Base-by-base conservation (phyloP, 2,329 filamentous ascomycete species). In the Paraphaeosphaeria sporulosa region DNA sequence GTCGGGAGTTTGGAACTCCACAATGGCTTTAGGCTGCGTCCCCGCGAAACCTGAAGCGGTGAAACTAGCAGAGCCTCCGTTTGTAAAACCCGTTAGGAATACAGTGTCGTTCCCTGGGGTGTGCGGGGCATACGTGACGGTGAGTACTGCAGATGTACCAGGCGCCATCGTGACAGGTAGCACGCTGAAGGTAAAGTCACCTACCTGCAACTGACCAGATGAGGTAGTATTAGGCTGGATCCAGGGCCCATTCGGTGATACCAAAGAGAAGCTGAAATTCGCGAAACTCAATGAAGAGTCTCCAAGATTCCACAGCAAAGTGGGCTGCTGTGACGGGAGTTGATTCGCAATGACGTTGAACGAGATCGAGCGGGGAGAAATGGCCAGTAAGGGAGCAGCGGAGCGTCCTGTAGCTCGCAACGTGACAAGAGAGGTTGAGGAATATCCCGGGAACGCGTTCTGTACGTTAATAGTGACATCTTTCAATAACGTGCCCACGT, bases 1-100 rank as follows among this genome's bases (percentile, higher is more conserved):
- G 65, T 87, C 84, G 0, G 77, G 68, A 0, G 78, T 83, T 67
- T 88, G 82, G 69, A 87, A 88, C 65, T 87, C 83, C 4, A 88
- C 71, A 1, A 85, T 68, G 0, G 84, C 84, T 0, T 75, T 74
- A 0, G 86, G 83, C 0, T 81, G 73, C 1, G 81, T 80, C 0
- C 84, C 85, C 8, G 85, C 80, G 1, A 81, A 79, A 15, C 79
- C 86, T 0, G 83, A 75, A 15, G 87, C 76, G 30, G 80, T 79
- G 12, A 87, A 74, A 0, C 81, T 77, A 15, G 79, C 77, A 47
- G 74, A 82, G 0, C 86, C 86, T 10, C 85, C 86, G 54, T 87
- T 75, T 32, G 30, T 6, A 12, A 32, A 32, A 8, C 4, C 30
- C 10, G 30, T 32, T 32, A 32, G 30, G 10, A 32, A 32, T 12